Conservation (phyloP, 1,284 basidiomycete genomes). For the Trichosporon sp. region DNA sequence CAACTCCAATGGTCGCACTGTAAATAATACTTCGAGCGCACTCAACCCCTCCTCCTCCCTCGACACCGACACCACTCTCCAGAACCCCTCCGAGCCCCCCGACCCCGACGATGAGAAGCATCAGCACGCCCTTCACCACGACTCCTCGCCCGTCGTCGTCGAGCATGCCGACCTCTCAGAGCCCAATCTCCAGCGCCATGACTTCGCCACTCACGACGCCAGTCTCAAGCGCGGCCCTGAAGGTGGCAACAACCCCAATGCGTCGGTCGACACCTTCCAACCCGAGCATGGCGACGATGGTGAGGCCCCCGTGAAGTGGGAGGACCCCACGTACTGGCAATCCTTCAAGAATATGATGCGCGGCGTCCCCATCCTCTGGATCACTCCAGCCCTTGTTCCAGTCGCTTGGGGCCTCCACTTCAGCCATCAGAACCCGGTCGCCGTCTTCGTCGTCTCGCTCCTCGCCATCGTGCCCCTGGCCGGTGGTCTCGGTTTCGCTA, state of each 20-base stretch:
- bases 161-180: background rate
- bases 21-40: no score
- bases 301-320: background rate
- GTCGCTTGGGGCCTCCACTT: constrained; percentile 68
- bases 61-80: no score
- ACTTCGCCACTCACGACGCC: constrained; percentile 4
- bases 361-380: constrained; percentile 24
- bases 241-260: background rate
- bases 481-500: constrained; percentile 50
- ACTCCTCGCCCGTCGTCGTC: background rate
- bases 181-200: background rate
- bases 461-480: constrained; percentile 50
- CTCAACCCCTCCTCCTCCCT: background rate
- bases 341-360: constrained; percentile 34
- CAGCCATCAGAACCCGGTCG: constrained; percentile 54
- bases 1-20: background rate
- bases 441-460: constrained; percentile 67
- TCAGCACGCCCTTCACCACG: background rate
- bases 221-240: constrained; percentile 1
- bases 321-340: constrained; percentile 11
- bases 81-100: background rate
- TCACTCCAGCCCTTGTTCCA: constrained; percentile 53
- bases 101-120: background rate
- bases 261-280: constrained; percentile 4
- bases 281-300: background rate